These are phyloP conservation scores for Phylloporus gajari DNA, from an alignment of 1,284 basidiomycete genomes.

Conservation along the genomic window DNA sequence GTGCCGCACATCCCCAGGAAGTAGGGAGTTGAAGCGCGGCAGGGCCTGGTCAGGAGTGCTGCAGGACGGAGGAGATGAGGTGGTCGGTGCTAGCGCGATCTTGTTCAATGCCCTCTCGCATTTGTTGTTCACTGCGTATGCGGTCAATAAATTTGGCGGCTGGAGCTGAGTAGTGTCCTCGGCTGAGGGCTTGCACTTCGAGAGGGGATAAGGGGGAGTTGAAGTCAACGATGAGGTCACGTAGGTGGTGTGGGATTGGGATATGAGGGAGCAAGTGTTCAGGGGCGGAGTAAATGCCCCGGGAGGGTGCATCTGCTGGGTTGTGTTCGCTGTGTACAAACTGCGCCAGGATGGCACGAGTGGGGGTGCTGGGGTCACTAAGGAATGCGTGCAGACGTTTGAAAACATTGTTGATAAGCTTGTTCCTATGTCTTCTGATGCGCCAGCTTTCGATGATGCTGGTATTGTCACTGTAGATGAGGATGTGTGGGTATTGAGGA, in stretches of 20 bases:
- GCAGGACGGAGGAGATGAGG: neutral
- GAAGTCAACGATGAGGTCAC: slow-evolving; percentile 19
- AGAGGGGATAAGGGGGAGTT: neutral
- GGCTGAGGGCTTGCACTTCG: neutral
- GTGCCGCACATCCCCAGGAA: too few relatives aligned
- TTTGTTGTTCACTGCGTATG: neutral
- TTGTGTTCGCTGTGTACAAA: neutral
- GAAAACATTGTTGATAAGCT: slow-evolving; percentile 32
- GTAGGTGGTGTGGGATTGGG: slow-evolving; percentile 20
- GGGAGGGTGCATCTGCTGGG: neutral
- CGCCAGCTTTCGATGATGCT: slow-evolving; percentile 53
- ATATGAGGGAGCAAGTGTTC: slow-evolving; percentile 32
- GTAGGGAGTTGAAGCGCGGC: neutral
- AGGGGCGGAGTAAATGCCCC: slow-evolving; percentile 16
- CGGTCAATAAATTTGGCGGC: neutral
- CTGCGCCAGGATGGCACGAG: neutral
- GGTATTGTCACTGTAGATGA: slow-evolving; percentile 46
- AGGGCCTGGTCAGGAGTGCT: too few relatives aligned
- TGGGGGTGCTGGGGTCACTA: neutral
- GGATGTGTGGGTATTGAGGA: neutral
- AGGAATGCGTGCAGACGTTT: slow-evolving; percentile 33
- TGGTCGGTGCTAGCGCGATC: too few relatives aligned
- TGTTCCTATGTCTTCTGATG: slow-evolving; percentile 47
- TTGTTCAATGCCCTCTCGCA: too few relatives aligned
- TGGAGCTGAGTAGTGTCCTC: neutral